A percentile compares a stretch with the other conserved stretches of the same genome.
phyloP scores from a whole-genome alignment of 306 rosid species.

The Trifolium pratense region DNA sequence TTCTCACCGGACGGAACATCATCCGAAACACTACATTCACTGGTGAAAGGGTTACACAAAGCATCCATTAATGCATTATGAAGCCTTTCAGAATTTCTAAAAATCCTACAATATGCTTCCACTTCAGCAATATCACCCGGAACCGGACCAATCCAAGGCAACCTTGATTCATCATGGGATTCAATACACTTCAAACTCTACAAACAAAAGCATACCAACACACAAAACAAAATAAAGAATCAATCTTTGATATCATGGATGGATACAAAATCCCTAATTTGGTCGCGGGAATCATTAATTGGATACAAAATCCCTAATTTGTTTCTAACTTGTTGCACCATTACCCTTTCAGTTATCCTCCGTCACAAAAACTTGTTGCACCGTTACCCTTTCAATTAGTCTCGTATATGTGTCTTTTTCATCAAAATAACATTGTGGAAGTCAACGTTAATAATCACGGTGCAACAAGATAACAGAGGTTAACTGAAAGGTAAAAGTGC shows the following conservation, averaged over 20 bases:
- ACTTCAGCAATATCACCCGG: slow-evolving; percentile 98
- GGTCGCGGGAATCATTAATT: neutral
- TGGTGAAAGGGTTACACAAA: slow-evolving; percentile 76
- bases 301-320: slow-evolving; percentile 5
- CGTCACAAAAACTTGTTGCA: too few relatives aligned
- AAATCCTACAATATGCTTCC: slow-evolving; percentile 94
- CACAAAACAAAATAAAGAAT: neutral
- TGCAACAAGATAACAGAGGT: too few relatives aligned
- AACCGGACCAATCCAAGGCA: slow-evolving; percentile 79
- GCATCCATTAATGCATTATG: slow-evolving; percentile 80
- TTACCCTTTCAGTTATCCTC: too few relatives aligned
- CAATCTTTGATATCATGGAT: slow-evolving; percentile 17
- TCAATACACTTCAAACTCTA: slow-evolving; percentile 53
- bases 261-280: slow-evolving; percentile 5
- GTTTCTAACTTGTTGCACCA: too few relatives aligned
- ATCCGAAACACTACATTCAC: slow-evolving; percentile 79
- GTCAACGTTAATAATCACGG: too few relatives aligned
- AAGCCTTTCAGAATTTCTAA: slow-evolving; percentile 74
- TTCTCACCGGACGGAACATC: slow-evolving; percentile 69
- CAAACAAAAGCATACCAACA: slow-evolving; percentile 5
- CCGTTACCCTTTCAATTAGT: too few relatives aligned
- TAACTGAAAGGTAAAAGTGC: too few relatives aligned
- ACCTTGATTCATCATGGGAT: slow-evolving; percentile 53
- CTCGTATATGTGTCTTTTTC: too few relatives aligned
- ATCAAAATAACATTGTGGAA: too few relatives aligned